Base-by-base conservation (phyloP, 140 eudicot genomes). In the Flaveria floridana region DNA sequence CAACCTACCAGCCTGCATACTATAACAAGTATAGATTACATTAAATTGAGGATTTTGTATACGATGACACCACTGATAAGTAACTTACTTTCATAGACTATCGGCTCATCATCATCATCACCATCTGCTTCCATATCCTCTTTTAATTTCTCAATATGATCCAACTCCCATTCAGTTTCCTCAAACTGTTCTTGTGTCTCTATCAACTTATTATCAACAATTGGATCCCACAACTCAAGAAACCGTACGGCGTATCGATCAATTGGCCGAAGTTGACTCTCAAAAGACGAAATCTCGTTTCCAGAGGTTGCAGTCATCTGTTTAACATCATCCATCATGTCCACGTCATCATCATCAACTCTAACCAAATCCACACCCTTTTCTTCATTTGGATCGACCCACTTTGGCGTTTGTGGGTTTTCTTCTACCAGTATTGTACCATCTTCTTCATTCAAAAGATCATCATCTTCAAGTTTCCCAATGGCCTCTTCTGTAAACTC, bases 121-220 rank as follows among this genome's bases (percentile, higher is more conserved):
- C 79, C 80, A 58, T 95, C 99, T 3, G 97, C 97, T 81, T 95
- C 99, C 99, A 95, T 88, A 66, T 95, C 97, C 74, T 95, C 99
- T 84, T 95, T 95, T 72, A 95, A 81, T 84, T 91, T 91, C 86
- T 95, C 99, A 58, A 95, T 88, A 77, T 86, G 95, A 78, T 95
- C 97, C 85, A 95, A 81, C 78, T 95, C 99, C 99, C 99, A 95
- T 64, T 95, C 99, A 28, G 77, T 79, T 84, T 85, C 96, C 85
- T 95, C 97, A 79, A 87, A 76, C 81, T 55, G 80, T 79, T 77
- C 86, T 19, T 87, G 81, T 9, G 85, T 47, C 71, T 85, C 95
- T 58, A 81, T 66, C 25, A 91, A 79, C 68, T 85, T 68, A 80
- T 85, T 88, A 71, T 91, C 92, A 58, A 90, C 83, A 61, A 95